Percentiles rank a stretch among this genome's conserved stretches.
Conservation (phyloP, 1,139 yeast species). For the Suhomyces ambrosiae region DNA sequence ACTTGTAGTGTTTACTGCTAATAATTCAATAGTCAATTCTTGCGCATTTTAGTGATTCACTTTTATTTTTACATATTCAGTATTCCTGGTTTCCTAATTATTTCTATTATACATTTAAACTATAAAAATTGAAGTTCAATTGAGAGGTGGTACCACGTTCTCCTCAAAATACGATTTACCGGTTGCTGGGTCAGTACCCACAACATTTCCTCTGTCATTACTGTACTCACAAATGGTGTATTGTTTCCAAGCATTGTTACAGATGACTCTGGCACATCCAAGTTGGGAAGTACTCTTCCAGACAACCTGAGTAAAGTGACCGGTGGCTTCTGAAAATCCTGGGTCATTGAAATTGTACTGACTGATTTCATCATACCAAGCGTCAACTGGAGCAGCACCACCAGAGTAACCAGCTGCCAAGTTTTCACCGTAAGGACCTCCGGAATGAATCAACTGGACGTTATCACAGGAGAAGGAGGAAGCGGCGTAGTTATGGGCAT, state of each 20-base stretch:
- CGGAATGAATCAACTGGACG: conserved; percentile 53
- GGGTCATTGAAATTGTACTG: conserved; percentile 51
- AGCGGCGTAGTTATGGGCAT: conserved; percentile 50
- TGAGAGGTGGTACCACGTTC: conserved; percentile 47
- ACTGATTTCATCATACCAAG: conserved; percentile 67
- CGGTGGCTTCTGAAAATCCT: conserved; percentile 46
- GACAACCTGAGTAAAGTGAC: conserved; percentile 73
- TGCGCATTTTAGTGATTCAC: too few species aligned
- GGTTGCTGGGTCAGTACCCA: conserved; percentile 36
- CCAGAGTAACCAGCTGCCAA: conserved; percentile 56
- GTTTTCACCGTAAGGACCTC: conserved; percentile 62
- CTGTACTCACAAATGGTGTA: conserved; percentile 72
- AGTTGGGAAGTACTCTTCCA: conserved; percentile 59
- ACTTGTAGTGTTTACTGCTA: too few species aligned
- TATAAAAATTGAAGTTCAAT: conserved; percentile 2
- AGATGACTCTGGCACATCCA: conserved; percentile 63
- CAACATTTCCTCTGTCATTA: conserved; percentile 58
- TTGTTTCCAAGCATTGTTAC: conserved; percentile 53
- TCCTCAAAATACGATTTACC: conserved; percentile 46
- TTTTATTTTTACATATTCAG: too few species aligned
- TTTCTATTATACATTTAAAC: conserved; percentile 4
- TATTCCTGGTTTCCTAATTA: too few species aligned
- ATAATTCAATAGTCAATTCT: too few species aligned
- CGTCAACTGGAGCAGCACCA: conserved; percentile 54
- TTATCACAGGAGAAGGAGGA: conserved; percentile 51